Evolutionary conservation across 306 rosid species (phyloP).

Genomic region (Lathyrus tuberosus): DNA sequence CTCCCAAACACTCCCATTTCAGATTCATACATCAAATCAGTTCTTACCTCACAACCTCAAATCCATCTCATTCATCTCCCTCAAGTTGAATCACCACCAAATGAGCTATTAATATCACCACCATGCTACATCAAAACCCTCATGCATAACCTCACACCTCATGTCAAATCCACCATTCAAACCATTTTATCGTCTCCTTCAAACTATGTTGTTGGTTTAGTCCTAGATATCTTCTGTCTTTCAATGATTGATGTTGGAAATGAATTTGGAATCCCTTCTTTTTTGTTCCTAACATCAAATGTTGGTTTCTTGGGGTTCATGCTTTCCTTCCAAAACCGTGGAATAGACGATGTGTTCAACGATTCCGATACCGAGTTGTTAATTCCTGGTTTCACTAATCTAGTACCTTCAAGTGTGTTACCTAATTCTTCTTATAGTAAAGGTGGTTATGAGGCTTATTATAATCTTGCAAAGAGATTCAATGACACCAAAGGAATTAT

Average conservation of each 20-base stretch:
- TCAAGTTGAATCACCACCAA: constrained; percentile 44
- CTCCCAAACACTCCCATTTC: constrained; percentile 28
- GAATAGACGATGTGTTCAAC: constrained; percentile 35
- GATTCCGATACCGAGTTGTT: constrained; percentile 42
- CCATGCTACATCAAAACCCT: constrained; percentile 29
- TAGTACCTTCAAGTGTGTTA: constrained; percentile 48
- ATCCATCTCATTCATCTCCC: constrained; percentile 57
- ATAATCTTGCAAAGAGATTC: constrained; percentile 47
- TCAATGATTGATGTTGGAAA: constrained; percentile 55
- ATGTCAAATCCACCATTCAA: constrained; percentile 39
- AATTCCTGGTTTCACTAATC: constrained; percentile 49
- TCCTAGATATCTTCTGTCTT: constrained; percentile 58
- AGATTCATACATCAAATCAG: constrained; percentile 49
- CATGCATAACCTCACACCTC: constrained; percentile 47
- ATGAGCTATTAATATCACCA: constrained; percentile 35
- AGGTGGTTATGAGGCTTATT: constrained; percentile 54
- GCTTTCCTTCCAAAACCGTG: constrained; percentile 41
- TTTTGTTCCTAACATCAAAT: constrained; percentile 50
- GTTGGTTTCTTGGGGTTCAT: constrained; percentile 46
- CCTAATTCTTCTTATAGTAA: constrained; percentile 42
- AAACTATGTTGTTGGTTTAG: constrained; percentile 41
- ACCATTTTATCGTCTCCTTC: constrained; percentile 40
- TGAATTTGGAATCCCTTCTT: constrained; percentile 55
- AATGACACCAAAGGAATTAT: constrained; percentile 59
- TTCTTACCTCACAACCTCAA: constrained; percentile 44